Evolutionary conservation across 768 basidiomycete species (phyloP), one percentile per base, ranked within the genome.

Genomic region (Lactarius indigo): DNA sequence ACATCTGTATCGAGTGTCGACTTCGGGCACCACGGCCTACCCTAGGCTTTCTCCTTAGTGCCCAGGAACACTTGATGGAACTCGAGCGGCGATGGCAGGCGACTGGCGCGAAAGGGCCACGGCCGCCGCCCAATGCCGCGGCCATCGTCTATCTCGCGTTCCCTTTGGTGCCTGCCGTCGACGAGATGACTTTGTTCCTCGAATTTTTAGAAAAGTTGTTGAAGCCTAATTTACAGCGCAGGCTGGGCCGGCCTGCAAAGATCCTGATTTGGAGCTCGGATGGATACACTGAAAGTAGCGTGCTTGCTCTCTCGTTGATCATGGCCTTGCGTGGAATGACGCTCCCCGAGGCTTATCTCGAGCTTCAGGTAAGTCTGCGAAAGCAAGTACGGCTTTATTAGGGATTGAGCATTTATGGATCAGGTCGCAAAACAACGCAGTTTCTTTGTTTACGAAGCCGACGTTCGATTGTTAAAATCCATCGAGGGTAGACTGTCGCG

Each of bases 251-350:
- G 64, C 90, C 90, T 6, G 79, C 87, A 63, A 92, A 92, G 74
- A 79, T 95, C 63, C 82, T 95, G 68, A 75, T 95, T 33, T 91
- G 93, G 76, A 90, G 89, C 20, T 84, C 88, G 20, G 94, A 96
- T 75, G 94, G 92, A 58, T 94, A 96, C 79, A 98, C 96, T 28
- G 96, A 98, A 76, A 91, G 92, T 12, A 91, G 90, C 30, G 87
- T 96, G 7, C 87, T 94, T 61, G 95, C 94, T 26, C 81, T 98
- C 61, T 86, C 87, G 69, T 84, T 96, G 59, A 79, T 97, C 68
- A 98, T 98, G 95, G 85, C 85, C 30, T 78, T 87, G 61, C 85
- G 84, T 64, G 78, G 79, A 23, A 77, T 90, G 41, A 77, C 81
- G 58, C 83, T 97, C 9, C 92, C 95, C 10, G 93, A 96, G 74